Base-by-base conservation (phyloP, 2,329 filamentous ascomycete genomes). In the Shiraia sp. region DNA sequence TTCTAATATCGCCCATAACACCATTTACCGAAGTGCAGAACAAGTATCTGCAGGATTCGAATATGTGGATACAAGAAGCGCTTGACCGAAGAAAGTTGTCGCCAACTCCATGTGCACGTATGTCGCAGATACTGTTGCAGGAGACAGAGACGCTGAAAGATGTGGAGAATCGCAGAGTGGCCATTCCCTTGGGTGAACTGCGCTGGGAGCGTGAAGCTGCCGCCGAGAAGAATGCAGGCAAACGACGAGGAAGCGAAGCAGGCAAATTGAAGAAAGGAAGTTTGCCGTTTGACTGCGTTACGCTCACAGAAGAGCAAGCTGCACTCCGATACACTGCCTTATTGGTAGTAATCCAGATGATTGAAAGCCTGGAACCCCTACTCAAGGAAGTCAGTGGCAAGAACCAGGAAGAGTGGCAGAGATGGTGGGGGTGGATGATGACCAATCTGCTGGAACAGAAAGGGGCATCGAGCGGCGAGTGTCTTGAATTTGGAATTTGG, bases 361-460 rank as follows among this genome's bases (percentile, higher is more conserved):
- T 95, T 39, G 88, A 93, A 65, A 86, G 86, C 49, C 74, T 96
- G 58, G 91, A 96, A 69, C 88, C 89, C 4, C 72, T 93, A 44
- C 73, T 96, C 55, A 82, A 87, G 56, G 87, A 95, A 59, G 82
- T 83, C 32, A 95, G 87, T 61, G 87, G 86, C 10, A 95, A 95
- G 75, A 89, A 86, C 59, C 83, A 88, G 62, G 90, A 95, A 55
- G 91, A 96, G 72, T 96, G 90, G 90, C 88, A 95, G 66, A 77
- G 83, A 29, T 96, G 91, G 91, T 83, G 88, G 72, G 83, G 85
- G 28, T 88, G 86, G 69, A 88, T 96, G 86, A 92, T 90, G 79
- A 81, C 82, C 32, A 87, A 93, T 68, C 71, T 96, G 60, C 79
- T 95, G 62, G 83, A 86, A 65, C 86, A 92, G 47, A 85, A 83